Conservation (phyloP, 148 eudicot genomes). For the Oxyria digyna region DNA sequence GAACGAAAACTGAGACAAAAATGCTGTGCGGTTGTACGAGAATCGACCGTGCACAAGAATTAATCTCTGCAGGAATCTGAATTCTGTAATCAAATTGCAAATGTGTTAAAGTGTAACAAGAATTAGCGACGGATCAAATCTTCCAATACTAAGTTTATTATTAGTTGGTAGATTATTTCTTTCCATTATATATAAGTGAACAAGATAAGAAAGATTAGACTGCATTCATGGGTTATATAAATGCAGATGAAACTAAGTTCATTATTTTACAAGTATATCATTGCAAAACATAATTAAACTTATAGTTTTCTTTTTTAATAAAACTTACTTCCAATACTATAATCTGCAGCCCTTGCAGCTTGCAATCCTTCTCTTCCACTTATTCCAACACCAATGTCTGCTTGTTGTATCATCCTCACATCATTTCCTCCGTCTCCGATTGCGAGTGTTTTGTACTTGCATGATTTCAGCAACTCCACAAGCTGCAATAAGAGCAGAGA, state of each 20-base stretch:
- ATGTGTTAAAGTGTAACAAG: too few relatives aligned
- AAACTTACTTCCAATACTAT: conserved; percentile 89
- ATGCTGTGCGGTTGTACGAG: conserved; percentile 93
- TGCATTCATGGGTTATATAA: too few relatives aligned
- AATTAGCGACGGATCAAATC: too few relatives aligned
- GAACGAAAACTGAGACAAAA: conserved; percentile 90
- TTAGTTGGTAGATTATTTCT: too few relatives aligned
- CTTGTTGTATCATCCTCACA: conserved; percentile 98
- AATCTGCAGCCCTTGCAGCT: conserved; percentile 99
- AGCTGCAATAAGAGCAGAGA: conserved; percentile 36
- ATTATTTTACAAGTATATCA: background rate
- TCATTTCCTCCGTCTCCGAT: conserved; percentile 99
- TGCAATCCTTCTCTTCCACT: conserved; percentile 98
- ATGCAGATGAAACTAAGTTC: background rate
- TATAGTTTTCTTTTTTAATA: background rate
- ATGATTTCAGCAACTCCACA: conserved; percentile 75
- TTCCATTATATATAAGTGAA: too few relatives aligned
- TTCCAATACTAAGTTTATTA: too few relatives aligned
- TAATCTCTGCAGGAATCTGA: conserved; percentile 78
- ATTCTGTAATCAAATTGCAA: conserved; percentile 45
- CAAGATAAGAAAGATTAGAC: too few relatives aligned
- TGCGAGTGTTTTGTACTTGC: conserved; percentile 87
- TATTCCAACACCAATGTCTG: conserved; percentile 97
- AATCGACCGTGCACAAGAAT: conserved; percentile 97
- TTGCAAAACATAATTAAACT: background rate